A percentile compares a stretch with the other conserved stretches of the same genome.
Conservation (phyloP, 805 yeast species). For the Kodamaea laetipori region DNA sequence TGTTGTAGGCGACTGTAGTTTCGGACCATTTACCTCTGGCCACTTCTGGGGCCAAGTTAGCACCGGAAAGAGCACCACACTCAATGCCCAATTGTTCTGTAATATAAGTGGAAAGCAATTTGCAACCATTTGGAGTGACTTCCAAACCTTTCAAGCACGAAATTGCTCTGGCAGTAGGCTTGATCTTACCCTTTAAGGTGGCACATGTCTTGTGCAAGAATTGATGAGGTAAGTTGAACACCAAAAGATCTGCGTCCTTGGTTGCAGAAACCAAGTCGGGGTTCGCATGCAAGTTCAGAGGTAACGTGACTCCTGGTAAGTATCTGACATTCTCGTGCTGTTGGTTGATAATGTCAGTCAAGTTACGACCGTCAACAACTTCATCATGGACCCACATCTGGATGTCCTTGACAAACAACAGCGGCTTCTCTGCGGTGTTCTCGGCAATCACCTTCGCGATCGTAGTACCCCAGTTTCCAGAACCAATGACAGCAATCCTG, state of each 20-base stretch:
- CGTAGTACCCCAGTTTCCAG: conserved; percentile 53
- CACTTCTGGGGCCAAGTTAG: conserved; percentile 49
- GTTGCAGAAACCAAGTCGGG: conserved; percentile 43
- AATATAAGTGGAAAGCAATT: conserved; percentile 45
- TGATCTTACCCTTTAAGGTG: conserved; percentile 42
- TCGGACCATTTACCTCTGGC: conserved; percentile 51
- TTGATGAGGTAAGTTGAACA: conserved; percentile 50
- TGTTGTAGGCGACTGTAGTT: conserved; percentile 46
- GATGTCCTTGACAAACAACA: conserved; percentile 39
- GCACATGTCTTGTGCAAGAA: conserved; percentile 42
- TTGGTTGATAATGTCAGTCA: conserved; percentile 46
- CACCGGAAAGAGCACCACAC: conserved; percentile 52
- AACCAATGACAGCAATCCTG: conserved; percentile 45
- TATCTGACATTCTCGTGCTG: conserved; percentile 48
- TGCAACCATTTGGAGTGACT: conserved; percentile 45
- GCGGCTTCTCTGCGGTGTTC: conserved; percentile 42
- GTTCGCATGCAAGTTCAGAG: conserved; percentile 42
- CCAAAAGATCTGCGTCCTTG: conserved; percentile 43
- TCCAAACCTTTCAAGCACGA: conserved; percentile 50
- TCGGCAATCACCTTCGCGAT: conserved; percentile 49
- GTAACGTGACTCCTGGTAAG: conserved; percentile 45
- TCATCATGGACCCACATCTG: conserved; percentile 52
- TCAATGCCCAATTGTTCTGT: conserved; percentile 45
- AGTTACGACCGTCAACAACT: conserved; percentile 40
- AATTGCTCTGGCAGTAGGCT: conserved; percentile 43